Conservation (phyloP, 345 rosid species). For the Eucalyptus cloeziana region DNA sequence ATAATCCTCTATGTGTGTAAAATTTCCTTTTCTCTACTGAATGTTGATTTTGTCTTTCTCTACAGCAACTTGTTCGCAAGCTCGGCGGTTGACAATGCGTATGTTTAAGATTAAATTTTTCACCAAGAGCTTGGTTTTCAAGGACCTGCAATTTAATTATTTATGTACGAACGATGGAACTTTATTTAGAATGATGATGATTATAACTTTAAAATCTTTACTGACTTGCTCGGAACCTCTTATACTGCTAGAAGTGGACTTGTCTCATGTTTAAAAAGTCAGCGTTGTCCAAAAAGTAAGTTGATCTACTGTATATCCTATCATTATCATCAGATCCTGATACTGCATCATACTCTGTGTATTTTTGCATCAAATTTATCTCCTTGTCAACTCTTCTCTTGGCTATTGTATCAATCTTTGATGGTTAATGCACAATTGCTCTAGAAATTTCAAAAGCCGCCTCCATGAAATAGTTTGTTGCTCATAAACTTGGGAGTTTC, state of each 20-base stretch:
- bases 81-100: constrained; percentile 5
- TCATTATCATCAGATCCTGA: background rate
- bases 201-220: background rate
- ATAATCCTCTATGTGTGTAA: background rate
- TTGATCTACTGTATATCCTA: background rate
- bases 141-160: background rate
- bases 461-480: background rate
- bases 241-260: background rate
- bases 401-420: background rate
- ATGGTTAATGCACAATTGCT: background rate
- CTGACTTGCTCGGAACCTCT: background rate
- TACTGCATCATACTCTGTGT: background rate
- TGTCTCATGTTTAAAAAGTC: background rate
- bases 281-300: background rate
- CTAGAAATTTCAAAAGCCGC: background rate
- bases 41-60: background rate
- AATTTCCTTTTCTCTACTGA: background rate
- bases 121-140: background rate
- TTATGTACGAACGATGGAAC: background rate
- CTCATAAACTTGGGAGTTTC: background rate
- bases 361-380: background rate
- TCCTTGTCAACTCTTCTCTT: background rate
- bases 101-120: background rate
- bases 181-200: background rate
- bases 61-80: constrained; percentile 30